phyloP scores from a whole-genome alignment of 2,329 filamentous ascomycete species.

The Cordyceps javanica region DNA sequence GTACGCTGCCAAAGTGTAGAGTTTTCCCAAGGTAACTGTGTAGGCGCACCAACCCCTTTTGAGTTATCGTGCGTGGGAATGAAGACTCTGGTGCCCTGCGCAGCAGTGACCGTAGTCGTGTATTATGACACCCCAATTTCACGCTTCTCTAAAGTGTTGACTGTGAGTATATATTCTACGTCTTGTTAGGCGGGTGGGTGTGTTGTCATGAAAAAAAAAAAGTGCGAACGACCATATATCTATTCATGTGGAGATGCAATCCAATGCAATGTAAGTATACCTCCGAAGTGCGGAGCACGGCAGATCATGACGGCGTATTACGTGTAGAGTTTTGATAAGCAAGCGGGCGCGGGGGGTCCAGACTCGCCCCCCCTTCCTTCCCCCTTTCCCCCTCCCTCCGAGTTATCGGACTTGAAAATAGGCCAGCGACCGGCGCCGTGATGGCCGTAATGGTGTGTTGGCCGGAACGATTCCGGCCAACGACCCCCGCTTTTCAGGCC shows the following conservation, averaged over 20 bases:
- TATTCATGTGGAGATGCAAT: conserved; percentile 10
- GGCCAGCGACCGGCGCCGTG: conserved; percentile 20
- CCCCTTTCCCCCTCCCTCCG: background rate
- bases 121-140: too few species aligned
- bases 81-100: too few species aligned
- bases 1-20: too few species aligned
- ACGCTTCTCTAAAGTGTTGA: too few species aligned
- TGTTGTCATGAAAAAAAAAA: background rate
- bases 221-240: conserved; percentile 7
- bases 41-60: too few species aligned
- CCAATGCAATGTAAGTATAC: background rate
- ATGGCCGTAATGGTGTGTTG: conserved; percentile 23
- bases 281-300: conserved; percentile 8
- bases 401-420: conserved; percentile 6
- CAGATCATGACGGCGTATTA: conserved; percentile 1
- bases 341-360: background rate
- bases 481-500: conserved; percentile 15
- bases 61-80: too few species aligned
- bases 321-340: conserved; percentile 2
- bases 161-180: background rate
- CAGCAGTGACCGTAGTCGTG: too few species aligned
- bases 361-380: background rate
- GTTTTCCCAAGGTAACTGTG: too few species aligned
- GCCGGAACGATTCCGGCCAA: conserved; percentile 31
- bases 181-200: too few species aligned